Evolutionary conservation across 1,139 yeast genomes (phyloP), one percentile per base, ranked within the genome.

Genomic region (Kodamaea fungicola): DNA sequence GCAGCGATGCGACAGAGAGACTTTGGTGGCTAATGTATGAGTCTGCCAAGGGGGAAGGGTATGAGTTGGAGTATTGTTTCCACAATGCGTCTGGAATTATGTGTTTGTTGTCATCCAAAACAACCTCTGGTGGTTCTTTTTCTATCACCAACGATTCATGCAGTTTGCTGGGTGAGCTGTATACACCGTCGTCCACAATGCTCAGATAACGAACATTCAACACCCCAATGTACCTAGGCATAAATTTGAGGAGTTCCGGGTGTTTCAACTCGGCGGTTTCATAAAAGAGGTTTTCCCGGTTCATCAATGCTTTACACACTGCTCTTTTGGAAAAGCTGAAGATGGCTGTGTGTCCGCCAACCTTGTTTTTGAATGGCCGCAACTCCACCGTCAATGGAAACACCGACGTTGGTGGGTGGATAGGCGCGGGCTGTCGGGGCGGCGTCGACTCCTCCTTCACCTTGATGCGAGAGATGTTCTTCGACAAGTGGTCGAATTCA

Each of bases 331-430:
- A 84, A 55, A 92, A 92, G 45, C 92, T 75, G 62, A 92, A 94
- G 33, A 94, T 89, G 2, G 97, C 97, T 0, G 97, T 92, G 57
- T 94, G 99, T 0, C 99, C 99, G 7, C 99, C 99, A 6, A 94
- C 98, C 54, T 86, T 86, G 55, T 92, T 90, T 46, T 83, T 80
- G 63, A 85, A 90, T 2, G 95, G 96, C 37, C 87, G 78, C 40
- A 90, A 64, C 55, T 89, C 96, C 1, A 89, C 96, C 1, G 96
- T 81, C 32, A 81, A 62, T 2, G 89, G 86, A 49, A 69, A 82
- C 27, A 67, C 65, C 6, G 62, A 43, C 4, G 34, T 37, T 12
- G 30, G 42, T 6, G 26, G 16, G 19, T 19, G 30, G 27, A 24
- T 10, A 5, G 19, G 19, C 16, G 31, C 6, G 16, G 32, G 24